Conservation (phyloP, 495 filamentous ascomycete species). For the Hypoxylon trugodes region DNA sequence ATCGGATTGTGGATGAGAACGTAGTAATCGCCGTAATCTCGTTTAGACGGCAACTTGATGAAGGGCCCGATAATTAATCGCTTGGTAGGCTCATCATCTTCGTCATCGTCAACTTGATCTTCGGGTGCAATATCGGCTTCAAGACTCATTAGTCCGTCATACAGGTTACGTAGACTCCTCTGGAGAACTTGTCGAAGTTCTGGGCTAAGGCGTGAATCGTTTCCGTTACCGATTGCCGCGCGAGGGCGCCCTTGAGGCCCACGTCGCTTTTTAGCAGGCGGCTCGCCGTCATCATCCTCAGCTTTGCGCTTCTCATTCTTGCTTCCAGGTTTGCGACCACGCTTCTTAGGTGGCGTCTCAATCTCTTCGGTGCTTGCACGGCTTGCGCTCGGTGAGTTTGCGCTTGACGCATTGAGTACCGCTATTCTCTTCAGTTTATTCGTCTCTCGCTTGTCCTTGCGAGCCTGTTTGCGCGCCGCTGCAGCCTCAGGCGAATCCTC, state of each 20-base stretch:
- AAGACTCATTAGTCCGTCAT: slow-evolving; percentile 80
- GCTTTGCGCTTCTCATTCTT: slow-evolving; percentile 85
- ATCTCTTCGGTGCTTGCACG: slow-evolving; percentile 79
- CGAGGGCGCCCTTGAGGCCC: slow-evolving; percentile 74
- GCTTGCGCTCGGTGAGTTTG: slow-evolving; percentile 78
- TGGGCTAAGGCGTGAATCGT: slow-evolving; percentile 44
- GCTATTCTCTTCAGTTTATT: slow-evolving; percentile 72
- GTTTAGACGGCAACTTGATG: slow-evolving; percentile 86
- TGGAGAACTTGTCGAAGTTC: slow-evolving; percentile 72
- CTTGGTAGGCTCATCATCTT: slow-evolving; percentile 53
- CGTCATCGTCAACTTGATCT: slow-evolving; percentile 66
- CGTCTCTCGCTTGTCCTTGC: slow-evolving; percentile 77
- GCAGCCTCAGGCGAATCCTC: slow-evolving; percentile 94
- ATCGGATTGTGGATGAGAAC: slow-evolving; percentile 90
- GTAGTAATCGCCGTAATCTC: slow-evolving; percentile 92
- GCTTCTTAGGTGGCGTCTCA: slow-evolving; percentile 69
- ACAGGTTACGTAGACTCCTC: slow-evolving; percentile 75
- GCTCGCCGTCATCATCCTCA: slow-evolving; percentile 80
- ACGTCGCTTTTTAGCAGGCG: slow-evolving; percentile 79
- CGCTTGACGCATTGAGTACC: slow-evolving; percentile 56
- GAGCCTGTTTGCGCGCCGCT: slow-evolving; percentile 86
- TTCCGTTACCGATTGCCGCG: slow-evolving; percentile 46
- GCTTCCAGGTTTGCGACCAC: slow-evolving; percentile 78
- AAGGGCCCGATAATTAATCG: slow-evolving; percentile 94
- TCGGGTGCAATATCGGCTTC: slow-evolving; percentile 68